These are phyloP conservation scores for Coriolopsis trogii DNA, from an alignment of 1,284 basidiomycete species.

Conservation along the genomic window DNA sequence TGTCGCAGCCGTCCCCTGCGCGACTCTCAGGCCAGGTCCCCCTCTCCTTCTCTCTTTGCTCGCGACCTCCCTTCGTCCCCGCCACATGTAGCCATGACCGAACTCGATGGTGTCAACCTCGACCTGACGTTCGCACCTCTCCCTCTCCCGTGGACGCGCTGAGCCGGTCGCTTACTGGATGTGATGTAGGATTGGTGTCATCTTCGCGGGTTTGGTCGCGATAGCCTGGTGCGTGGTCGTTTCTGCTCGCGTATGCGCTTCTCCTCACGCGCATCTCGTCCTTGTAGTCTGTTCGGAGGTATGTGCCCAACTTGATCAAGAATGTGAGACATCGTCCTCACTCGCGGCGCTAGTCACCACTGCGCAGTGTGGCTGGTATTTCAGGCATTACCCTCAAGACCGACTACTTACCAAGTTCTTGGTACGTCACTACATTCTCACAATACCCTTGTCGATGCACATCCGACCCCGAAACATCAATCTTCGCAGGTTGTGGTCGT, in stretches of 20 bases:
- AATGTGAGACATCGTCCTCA: no score
- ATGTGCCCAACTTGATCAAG: background rate
- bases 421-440: background rate
- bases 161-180: background rate
- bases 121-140: slow-evolving; percentile 8
- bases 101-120: background rate
- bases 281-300: slow-evolving; percentile 10
- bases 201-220: slow-evolving; percentile 4
- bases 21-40: slow-evolving; percentile 1
- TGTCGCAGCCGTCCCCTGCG: background rate
- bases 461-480: no score
- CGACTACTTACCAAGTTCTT: background rate
- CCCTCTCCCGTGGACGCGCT: no score
- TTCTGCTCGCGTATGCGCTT: background rate
- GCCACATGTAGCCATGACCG: slow-evolving; percentile 9
- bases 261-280: background rate
- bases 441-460: background rate
- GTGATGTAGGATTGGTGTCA: slow-evolving; percentile 2
- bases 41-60: background rate
- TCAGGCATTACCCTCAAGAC: slow-evolving; percentile 5
- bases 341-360: slow-evolving; percentile 3
- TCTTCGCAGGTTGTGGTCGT: slow-evolving; percentile 5
- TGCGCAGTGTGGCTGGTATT: slow-evolving; percentile 7
- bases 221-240: slow-evolving; percentile 4
- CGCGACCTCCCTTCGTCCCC: background rate